A percentile compares a stretch with the other conserved stretches of the same genome.
phyloP scores from a whole-genome alignment of 2,329 filamentous ascomycete genomes.

The Trichocomaceae sp. region DNA sequence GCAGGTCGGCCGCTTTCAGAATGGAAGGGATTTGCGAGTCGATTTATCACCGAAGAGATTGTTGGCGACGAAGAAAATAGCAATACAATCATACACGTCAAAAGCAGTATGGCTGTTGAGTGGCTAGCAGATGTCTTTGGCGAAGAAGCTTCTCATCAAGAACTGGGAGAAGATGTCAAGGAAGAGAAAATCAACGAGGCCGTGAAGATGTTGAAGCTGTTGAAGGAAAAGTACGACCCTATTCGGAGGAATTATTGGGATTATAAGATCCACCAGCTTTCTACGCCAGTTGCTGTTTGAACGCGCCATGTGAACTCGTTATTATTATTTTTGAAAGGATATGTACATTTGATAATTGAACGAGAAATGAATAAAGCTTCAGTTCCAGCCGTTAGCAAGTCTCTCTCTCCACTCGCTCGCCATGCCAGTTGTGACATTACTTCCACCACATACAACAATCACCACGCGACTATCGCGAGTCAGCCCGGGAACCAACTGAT shows the following conservation, averaged over 20 bases:
- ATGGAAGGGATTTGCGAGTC: constrained; percentile 48
- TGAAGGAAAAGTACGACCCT: constrained; percentile 84
- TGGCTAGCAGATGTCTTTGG: constrained; percentile 44
- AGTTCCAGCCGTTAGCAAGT: constrained; percentile 35
- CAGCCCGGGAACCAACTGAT: constrained; percentile 56
- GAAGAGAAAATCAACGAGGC: constrained; percentile 44
- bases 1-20: constrained; percentile 47
- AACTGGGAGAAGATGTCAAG: constrained; percentile 21
- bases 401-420: constrained; percentile 52
- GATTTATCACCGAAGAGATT: constrained; percentile 48
- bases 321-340: background rate
- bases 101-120: constrained; percentile 54
- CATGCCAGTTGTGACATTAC: constrained; percentile 57
- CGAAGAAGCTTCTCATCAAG: constrained; percentile 35
- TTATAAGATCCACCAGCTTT: constrained; percentile 51
- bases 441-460: constrained; percentile 76
- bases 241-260: constrained; percentile 91
- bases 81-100: constrained; percentile 40
- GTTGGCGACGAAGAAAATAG: constrained; percentile 26
- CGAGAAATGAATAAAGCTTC: background rate
- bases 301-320: background rate
- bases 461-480: constrained; percentile 67
- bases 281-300: background rate
- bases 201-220: constrained; percentile 60
- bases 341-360: background rate